phyloP scores from a whole-genome alignment of 2,329 filamentous ascomycete genomes.

The Colletotrichum tabaci region DNA sequence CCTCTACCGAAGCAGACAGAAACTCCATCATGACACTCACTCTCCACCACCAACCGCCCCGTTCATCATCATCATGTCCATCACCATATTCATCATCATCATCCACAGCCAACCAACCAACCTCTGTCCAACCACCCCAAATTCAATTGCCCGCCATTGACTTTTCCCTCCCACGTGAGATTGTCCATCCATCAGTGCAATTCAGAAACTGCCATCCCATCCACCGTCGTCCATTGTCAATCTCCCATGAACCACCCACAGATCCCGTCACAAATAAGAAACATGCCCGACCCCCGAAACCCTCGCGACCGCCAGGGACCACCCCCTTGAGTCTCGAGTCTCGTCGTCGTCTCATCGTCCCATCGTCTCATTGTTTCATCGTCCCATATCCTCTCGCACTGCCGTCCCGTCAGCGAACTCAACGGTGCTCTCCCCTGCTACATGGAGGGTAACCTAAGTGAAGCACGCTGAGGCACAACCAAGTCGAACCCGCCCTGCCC shows the following conservation, averaged over 20 bases:
- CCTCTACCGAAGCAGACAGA: background rate
- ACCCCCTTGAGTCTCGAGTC: background rate
- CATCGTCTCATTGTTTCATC: too few species aligned
- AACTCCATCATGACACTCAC: background rate
- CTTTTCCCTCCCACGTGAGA: background rate
- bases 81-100: background rate
- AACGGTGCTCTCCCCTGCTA: constrained; percentile 1
- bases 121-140: background rate
- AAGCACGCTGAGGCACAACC: constrained; percentile 18
- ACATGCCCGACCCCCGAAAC: background rate
- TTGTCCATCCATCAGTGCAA: background rate
- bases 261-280: constrained; percentile 8
- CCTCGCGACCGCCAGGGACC: background rate
- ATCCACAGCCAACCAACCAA: background rate
- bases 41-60: too few species aligned
- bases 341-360: background rate
- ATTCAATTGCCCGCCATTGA: background rate
- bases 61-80: too few species aligned
- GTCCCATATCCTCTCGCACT: background rate
- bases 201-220: constrained; percentile 15
- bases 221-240: background rate
- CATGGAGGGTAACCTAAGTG: constrained; percentile 30
- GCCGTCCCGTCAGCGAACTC: constrained; percentile 17
- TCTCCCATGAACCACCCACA: background rate
- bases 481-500: constrained; percentile 3